Percentiles rank a stretch among this genome's conserved stretches.
These are phyloP conservation scores for Fusarium chaquense DNA, from an alignment of 2,329 filamentous ascomycete species.

Conservation along the genomic window DNA sequence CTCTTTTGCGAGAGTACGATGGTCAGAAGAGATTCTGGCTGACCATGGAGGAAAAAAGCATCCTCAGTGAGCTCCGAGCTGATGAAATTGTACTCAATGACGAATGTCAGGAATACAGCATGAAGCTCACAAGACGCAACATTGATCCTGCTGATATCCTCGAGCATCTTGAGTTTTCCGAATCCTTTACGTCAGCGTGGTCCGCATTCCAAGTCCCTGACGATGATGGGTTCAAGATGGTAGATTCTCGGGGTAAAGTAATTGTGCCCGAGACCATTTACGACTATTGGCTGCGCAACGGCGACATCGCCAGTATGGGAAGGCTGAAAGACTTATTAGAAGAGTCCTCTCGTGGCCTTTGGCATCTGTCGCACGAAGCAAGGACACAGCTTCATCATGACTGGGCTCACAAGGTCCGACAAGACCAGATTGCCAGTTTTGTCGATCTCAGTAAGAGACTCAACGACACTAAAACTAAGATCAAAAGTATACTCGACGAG, in stretches of 20 bases:
- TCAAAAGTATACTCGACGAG: conserved; percentile 60
- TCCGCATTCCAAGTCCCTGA: conserved; percentile 67
- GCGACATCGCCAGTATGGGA: background rate
- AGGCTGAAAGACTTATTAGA: conserved; percentile 34
- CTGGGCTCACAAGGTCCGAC: conserved; percentile 61
- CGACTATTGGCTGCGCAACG: conserved; percentile 30
- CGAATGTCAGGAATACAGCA: conserved; percentile 47
- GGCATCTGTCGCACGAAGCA: conserved; percentile 59
- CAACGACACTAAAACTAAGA: conserved; percentile 55
- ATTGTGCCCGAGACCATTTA: conserved; percentile 50
- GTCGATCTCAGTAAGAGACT: conserved; percentile 54
- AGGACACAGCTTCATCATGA: conserved; percentile 53
- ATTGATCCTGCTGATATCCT: conserved; percentile 50
- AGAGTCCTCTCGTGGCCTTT: conserved; percentile 56
- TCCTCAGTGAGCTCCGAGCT: conserved; percentile 58
- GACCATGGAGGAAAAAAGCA: conserved; percentile 39
- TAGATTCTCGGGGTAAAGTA: conserved; percentile 60
- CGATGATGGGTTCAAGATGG: conserved; percentile 58
- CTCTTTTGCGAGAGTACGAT: conserved; percentile 61
- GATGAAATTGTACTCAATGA: background rate
- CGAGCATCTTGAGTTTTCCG: conserved; percentile 64
- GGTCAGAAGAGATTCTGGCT: conserved; percentile 48
- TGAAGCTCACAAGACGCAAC: conserved; percentile 14
- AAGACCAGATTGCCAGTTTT: conserved; percentile 64
- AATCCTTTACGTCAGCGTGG: conserved; percentile 63